These are phyloP conservation scores for Pezicula rhizophila DNA, from an alignment of 2,329 filamentous ascomycete genomes.

Conservation along the genomic window DNA sequence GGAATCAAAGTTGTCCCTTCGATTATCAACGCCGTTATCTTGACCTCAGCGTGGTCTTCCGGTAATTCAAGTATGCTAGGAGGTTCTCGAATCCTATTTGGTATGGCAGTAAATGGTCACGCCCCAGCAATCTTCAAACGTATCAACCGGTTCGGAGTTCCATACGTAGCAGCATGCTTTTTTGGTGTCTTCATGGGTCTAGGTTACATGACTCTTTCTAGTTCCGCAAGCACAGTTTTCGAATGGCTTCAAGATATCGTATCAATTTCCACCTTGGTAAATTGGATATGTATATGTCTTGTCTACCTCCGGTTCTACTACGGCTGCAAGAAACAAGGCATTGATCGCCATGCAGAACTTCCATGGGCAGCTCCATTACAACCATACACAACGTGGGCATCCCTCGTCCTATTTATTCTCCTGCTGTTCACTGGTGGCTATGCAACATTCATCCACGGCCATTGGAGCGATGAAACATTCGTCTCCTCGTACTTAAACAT, in stretches of 20 bases:
- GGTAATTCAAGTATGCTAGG: constrained; percentile 55
- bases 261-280: constrained; percentile 22
- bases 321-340: constrained; percentile 46
- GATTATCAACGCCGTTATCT: constrained; percentile 69
- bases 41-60: constrained; percentile 63
- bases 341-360: constrained; percentile 31
- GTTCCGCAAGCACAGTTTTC: constrained; percentile 54
- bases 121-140: constrained; percentile 49
- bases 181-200: constrained; percentile 49
- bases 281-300: constrained; percentile 40
- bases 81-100: constrained; percentile 52
- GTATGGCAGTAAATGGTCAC: constrained; percentile 51
- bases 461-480: constrained; percentile 52
- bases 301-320: constrained; percentile 54
- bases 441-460: constrained; percentile 52
- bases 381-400: constrained; percentile 50
- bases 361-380: constrained; percentile 48
- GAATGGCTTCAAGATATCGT: constrained; percentile 57
- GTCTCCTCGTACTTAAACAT: constrained; percentile 63
- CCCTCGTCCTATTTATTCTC: constrained; percentile 43
- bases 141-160: constrained; percentile 44
- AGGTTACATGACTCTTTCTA: constrained; percentile 52
- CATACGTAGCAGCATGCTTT: constrained; percentile 51
- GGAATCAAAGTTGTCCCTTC: constrained; percentile 60
- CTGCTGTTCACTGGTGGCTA: constrained; percentile 59